These are phyloP conservation scores for Kuraishia borneana DNA, from an alignment of 805 yeast species.

Conservation along the genomic window DNA sequence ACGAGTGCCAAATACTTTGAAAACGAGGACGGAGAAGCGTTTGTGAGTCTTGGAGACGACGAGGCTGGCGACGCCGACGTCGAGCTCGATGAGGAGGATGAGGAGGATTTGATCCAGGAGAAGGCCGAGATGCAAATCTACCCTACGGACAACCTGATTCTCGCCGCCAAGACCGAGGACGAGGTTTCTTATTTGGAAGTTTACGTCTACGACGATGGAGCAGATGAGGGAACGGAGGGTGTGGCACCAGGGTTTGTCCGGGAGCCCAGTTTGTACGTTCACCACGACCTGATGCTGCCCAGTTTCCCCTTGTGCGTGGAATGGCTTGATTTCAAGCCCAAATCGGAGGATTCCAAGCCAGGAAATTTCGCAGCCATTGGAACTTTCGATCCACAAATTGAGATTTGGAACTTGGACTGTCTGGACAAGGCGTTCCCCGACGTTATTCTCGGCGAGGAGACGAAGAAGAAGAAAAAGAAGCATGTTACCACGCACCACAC, in stretches of 20 bases:
- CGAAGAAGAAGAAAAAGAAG: slow-evolving; percentile 31
- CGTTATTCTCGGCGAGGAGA: slow-evolving; percentile 75
- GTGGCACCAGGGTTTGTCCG: slow-evolving; percentile 63
- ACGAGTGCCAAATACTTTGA: slow-evolving; percentile 45
- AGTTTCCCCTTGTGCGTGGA: slow-evolving; percentile 95
- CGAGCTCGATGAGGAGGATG: slow-evolving; percentile 26
- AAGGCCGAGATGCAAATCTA: slow-evolving; percentile 75
- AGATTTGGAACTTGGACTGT: slow-evolving; percentile 90
- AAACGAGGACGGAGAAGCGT: slow-evolving; percentile 27
- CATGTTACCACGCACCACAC: slow-evolving; percentile 73
- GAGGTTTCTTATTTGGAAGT: slow-evolving; percentile 88
- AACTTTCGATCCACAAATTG: slow-evolving; percentile 95
- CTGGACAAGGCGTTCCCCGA: slow-evolving; percentile 94
- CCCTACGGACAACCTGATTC: slow-evolving; percentile 80
- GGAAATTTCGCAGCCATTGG: slow-evolving; percentile 96
- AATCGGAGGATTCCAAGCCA: slow-evolving; percentile 29
- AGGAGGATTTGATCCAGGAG: slow-evolving; percentile 60
- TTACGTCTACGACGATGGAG: slow-evolving; percentile 89
- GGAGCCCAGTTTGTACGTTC: slow-evolving; percentile 76
- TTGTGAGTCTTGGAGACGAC: slow-evolving; percentile 19
- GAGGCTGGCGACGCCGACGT: slow-evolving; percentile 42
- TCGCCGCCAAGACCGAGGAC: slow-evolving; percentile 94
- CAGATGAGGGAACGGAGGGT: slow-evolving; percentile 62
- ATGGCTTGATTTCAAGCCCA: slow-evolving; percentile 76
- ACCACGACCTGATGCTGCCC: slow-evolving; percentile 94